Evolutionary conservation across 2,329 filamentous ascomycete species (phyloP).

Genomic region (Cytospora schulzeri): DNA sequence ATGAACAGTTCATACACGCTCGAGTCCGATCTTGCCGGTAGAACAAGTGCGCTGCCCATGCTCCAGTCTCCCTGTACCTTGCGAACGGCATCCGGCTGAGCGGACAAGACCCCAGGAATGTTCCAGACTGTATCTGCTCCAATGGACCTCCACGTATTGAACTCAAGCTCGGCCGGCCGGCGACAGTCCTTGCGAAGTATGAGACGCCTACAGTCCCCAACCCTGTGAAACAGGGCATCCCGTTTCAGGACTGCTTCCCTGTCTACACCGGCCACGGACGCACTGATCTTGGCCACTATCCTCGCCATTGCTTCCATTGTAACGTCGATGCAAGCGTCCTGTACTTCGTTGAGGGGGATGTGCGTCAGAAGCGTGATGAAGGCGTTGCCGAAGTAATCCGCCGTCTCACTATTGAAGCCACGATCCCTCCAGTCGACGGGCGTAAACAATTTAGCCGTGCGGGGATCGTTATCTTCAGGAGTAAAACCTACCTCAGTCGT

Average conservation of each 20-base stretch:
- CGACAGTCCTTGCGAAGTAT: not conserved
- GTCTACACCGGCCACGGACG: not conserved
- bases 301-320: not conserved
- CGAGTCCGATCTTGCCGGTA: not conserved
- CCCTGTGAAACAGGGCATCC: not conserved
- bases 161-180: not conserved
- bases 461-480: not conserved
- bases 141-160: not conserved
- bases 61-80: not conserved
- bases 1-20: not conserved
- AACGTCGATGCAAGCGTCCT: not conserved
- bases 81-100: not conserved
- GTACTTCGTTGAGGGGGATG: not conserved
- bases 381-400: slow-evolving; percentile 3
- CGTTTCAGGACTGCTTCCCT: not conserved
- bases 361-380: not conserved
- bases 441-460: not conserved
- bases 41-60: not conserved
- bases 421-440: not conserved
- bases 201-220: slow-evolving; percentile 1
- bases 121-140: not conserved
- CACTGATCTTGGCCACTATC: not conserved
- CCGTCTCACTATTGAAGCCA: not conserved
- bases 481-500: not conserved
- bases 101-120: not conserved